A percentile compares a stretch with the other conserved stretches of the same genome.
phyloP scores from a whole-genome alignment of 208 protist species.

The Acanthamoeba culbertsoni region DNA sequence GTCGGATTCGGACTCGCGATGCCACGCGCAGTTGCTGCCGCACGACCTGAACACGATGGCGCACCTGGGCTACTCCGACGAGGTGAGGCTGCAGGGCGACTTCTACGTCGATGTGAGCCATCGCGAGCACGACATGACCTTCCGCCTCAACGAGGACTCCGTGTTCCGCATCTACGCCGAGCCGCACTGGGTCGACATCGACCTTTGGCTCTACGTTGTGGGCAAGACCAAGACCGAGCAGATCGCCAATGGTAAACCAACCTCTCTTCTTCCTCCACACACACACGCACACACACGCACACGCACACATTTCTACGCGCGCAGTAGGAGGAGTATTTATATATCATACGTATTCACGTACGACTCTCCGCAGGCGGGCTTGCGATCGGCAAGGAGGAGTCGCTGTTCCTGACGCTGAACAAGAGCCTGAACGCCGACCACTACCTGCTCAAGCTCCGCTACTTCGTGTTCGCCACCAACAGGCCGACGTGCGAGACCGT shows the following conservation, averaged over 20 bases:
- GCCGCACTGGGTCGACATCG: constrained; percentile 56
- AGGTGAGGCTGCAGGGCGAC: constrained; percentile 52
- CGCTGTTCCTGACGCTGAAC: constrained; percentile 32
- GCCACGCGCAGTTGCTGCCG: constrained; percentile 36
- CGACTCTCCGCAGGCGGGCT: background rate
- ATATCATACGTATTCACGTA: background rate
- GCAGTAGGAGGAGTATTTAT: no score
- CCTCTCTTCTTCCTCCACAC: background rate
- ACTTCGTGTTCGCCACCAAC: constrained; percentile 22
- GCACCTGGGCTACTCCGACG: constrained; percentile 35
- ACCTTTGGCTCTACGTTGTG: constrained; percentile 43
- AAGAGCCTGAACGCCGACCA: background rate
- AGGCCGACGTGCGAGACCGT: constrained; percentile 41
- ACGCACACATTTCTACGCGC: no score
- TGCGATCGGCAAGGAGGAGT: constrained; percentile 41
- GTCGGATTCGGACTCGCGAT: background rate
- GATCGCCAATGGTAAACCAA: background rate
- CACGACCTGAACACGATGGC: background rate
- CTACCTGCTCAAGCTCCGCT: constrained; percentile 24
- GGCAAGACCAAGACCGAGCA: background rate
- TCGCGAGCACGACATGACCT: constrained; percentile 19
- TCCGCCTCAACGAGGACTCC: constrained; percentile 11
- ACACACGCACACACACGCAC: background rate
- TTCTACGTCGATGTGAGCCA: constrained; percentile 47
- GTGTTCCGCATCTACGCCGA: constrained; percentile 40